Base-by-base conservation (phyloP, 495 filamentous ascomycete species). In the Aspergillus hancockii region DNA sequence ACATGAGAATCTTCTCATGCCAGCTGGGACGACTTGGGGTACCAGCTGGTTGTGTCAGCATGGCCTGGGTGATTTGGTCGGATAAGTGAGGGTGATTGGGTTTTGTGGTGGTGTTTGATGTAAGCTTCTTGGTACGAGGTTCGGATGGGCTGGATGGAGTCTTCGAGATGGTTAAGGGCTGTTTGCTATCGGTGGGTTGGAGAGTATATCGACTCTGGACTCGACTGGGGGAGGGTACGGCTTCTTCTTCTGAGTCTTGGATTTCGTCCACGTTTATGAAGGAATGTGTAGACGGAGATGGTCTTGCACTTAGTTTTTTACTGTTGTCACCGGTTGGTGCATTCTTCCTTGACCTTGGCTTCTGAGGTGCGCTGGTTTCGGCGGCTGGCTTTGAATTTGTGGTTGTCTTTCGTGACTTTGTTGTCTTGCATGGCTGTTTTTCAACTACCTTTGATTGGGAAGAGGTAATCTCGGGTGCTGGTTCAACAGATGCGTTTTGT, bases 1-100 rank as follows among this genome's bases (percentile, higher is more conserved):
- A 98, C 74, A 97, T 86, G 18, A 98, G 79, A 49, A 98, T 97
- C 71, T 92, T 93, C 76, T 97, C 88, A 54, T 95, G 79, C 88
- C 90, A 97, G 8, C 81, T 90, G 12, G 85, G 46, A 19, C 47
- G 45, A 19, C 31, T 60, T 16, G 59, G 38, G 25, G 55, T 6
- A 72, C 77, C 66, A 82, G 75, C 43, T 68, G 81, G 16, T 78
- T 83, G 57, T 65, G 82, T 30, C 76, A 80, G 60, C 73, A 96
- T 78, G 8, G 88, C 86, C 40, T 78, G 75, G 3, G 88, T 90
- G 55, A 96, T 91, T 59, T 81, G 78, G 8, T 63, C 63, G 63
- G 85, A 86, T 16, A 92, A 57, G 18, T 76, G 68, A 3, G 71
- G 69, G n/a, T 65, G 53, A n/a, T 52, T 59, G 14, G 25, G 30